phyloP scores from a whole-genome alignment of 2,329 filamentous ascomycete genomes.

The Nigrospora osmanthi region DNA sequence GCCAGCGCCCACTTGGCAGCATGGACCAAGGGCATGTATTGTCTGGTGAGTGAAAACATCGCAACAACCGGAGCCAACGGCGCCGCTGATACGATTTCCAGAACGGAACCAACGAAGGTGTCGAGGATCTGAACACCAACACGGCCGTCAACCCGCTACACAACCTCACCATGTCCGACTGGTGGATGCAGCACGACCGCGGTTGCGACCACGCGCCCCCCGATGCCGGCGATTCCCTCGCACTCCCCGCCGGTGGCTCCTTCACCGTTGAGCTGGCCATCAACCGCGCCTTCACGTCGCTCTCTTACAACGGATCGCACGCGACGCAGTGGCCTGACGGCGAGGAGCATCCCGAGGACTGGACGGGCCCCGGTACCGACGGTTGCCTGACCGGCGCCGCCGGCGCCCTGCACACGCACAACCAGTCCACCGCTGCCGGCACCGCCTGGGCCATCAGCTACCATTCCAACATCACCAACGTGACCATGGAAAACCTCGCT shows the following conservation, averaged over 20 bases:
- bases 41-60: constrained; percentile 12
- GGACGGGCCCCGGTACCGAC: constrained; percentile 25
- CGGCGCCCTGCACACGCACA: constrained; percentile 38
- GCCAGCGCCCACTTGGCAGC: no score
- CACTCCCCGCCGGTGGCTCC: constrained; percentile 37
- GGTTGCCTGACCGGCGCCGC: constrained; percentile 22
- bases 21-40: constrained; percentile 28
- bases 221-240: constrained; percentile 24
- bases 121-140: constrained; percentile 33
- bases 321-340: constrained; percentile 39
- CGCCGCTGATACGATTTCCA: background rate
- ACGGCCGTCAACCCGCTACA: constrained; percentile 36
- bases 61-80: no score
- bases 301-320: constrained; percentile 30
- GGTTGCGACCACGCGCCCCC: constrained; percentile 30
- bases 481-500: constrained; percentile 42
- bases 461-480: constrained; percentile 33
- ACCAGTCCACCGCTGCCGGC: constrained; percentile 32
- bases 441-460: constrained; percentile 45
- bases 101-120: constrained; percentile 8
- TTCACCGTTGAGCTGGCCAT: constrained; percentile 42
- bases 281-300: constrained; percentile 38
- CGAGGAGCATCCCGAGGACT: constrained; percentile 33
- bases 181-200: constrained; percentile 43
- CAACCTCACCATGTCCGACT: constrained; percentile 32